Evolutionary conservation across 352 stramenopile genomes (phyloP), one percentile per base, ranked within the genome.

Genomic region (Globisporangium okanoganense): DNA sequence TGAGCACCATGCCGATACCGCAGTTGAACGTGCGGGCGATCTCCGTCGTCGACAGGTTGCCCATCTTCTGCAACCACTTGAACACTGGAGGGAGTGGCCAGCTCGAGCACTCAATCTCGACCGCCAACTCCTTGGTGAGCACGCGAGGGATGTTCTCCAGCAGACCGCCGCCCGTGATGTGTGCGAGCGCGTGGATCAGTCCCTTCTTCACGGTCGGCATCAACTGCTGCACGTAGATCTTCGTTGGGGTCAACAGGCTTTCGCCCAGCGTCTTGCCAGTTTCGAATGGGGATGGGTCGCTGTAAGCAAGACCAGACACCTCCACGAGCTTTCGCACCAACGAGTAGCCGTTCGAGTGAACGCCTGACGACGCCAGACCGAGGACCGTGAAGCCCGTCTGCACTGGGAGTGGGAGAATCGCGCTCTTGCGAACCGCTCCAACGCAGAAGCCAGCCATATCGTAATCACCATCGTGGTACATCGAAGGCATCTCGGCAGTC

Each of bases 271-370:
- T 97, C 72, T 86, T 89, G 59, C 75, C 83, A 43, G 73, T 62
- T 58, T 85, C 83, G 53, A 93, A 96, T 45, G 88, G 85, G 16
- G 76, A 89, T 54, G 81, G 74, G 61, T 89, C 78, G 58, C 72
- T 90, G 76, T 95, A 95, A 41, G 69, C 61, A 20, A 94, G 69
- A n/a, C 80, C 79, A 25, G 94, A 96, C 43, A 96, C 85, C 8
- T 98, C 93, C 16, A 99, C 85, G 13, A 98, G 80, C 73, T 98
- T 99, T 56, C 97, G 85, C 55, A 99, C 97, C 24, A 99, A 79
- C 66, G 95, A 99, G 82, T 98, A 99, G 13, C 97, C 97, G 80
- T 99, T 99, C 72, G 96, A 99, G 80, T 99, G 97, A 35, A 99
- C 87, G 49, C 97, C 97, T 48, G 90, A 98, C 47, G 96, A 99